A percentile compares a stretch with the other conserved stretches of the same genome.
Conservation (phyloP, 1,284 basidiomycete species). For the Trichosporon sp. region DNA sequence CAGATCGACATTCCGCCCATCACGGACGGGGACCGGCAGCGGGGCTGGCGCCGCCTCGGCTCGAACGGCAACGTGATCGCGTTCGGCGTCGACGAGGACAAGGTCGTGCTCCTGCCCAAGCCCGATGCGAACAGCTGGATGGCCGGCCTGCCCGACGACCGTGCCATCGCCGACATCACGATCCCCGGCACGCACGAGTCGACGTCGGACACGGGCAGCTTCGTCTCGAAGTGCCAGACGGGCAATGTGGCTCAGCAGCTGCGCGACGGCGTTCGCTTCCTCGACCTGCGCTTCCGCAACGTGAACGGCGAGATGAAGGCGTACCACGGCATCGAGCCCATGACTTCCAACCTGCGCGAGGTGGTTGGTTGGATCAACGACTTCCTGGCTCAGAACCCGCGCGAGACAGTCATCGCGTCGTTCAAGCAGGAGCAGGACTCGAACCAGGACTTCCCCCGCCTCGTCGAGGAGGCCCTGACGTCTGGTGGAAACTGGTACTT, state of each 20-base stretch:
- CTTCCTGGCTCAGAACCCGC: constrained; percentile 60
- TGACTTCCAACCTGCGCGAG: constrained; percentile 59
- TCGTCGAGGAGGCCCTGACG: constrained; percentile 62
- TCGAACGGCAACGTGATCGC: constrained; percentile 10
- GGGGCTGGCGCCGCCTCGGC: constrained; percentile 14
- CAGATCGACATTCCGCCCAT: constrained; percentile 6
- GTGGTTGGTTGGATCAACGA: constrained; percentile 55
- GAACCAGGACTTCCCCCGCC: constrained; percentile 55
- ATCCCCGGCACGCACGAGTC: constrained; percentile 17
- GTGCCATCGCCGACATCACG: constrained; percentile 16
- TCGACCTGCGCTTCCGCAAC: constrained; percentile 73
- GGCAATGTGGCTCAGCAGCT: constrained; percentile 42
- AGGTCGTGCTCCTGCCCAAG: constrained; percentile 11
- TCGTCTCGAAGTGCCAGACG: constrained; percentile 45
- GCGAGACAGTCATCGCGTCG: constrained; percentile 72
- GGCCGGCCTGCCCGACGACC: constrained; percentile 15
- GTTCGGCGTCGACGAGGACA: constrained; percentile 13
- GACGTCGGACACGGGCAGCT: constrained; percentile 11
- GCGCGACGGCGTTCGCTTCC: constrained; percentile 59
- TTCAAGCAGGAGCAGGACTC: constrained; percentile 70
- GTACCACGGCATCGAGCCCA: constrained; percentile 72
- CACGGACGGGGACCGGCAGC: constrained; percentile 5
- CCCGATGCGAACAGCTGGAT: constrained; percentile 7
- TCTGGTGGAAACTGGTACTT: constrained; percentile 69
- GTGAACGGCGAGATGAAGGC: constrained; percentile 55